Evolutionary conservation across 164 flowering plant species (phyloP), one percentile per base, ranked within the genome.

Genomic region (Cinnamomum micranthum): DNA sequence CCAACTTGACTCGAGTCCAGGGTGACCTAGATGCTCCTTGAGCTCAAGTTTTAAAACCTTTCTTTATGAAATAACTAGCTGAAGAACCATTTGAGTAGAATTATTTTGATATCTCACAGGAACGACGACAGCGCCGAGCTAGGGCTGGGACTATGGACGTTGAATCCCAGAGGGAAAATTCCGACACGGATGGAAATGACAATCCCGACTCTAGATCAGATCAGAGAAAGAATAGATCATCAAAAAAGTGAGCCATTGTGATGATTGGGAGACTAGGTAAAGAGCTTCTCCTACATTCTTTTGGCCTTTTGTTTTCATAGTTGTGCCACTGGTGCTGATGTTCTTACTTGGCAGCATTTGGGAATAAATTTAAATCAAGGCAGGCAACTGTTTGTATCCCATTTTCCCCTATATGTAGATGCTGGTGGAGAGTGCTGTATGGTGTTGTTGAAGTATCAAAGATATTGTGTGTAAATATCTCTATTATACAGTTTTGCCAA

Each of bases 171-270:
- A 85, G 70, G 78, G 95, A 90, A 25, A 86, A 77, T 71, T 90
- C 94, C 7, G 98, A 92, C 82, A 92, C 97, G 1, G 98, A 94
- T 41, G 78, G 75, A 74, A 92, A 96, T 68, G 97, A 94, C 71
- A 81, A 83, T 73, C 88, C 84, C 6, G 90, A 86, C 65, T 80
- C 88, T 23, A 88, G 87, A 77, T 86, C 84, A 58, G 91, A 84
- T 70, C 84, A 88, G 81, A 80, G 79, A 76, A 85, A 82, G 64
- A 77, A 74, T 77, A 76, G 73, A 47, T 77, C 74, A 73, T 72
- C 60, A 7, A 77, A 71, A 19, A 50, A 31, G 67, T 10, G 72
- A 69, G 65, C 64, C 68, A 3, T 72, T 71, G 20, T 11, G 28
- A 65, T 24, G 24, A 10, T 52, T 71, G 70, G 51, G 64, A 72